A percentile compares a stretch with the other conserved stretches of the same genome.
Conservation (phyloP, 2,329 filamentous ascomycete genomes). For the Ophiosphaerella korrae region DNA sequence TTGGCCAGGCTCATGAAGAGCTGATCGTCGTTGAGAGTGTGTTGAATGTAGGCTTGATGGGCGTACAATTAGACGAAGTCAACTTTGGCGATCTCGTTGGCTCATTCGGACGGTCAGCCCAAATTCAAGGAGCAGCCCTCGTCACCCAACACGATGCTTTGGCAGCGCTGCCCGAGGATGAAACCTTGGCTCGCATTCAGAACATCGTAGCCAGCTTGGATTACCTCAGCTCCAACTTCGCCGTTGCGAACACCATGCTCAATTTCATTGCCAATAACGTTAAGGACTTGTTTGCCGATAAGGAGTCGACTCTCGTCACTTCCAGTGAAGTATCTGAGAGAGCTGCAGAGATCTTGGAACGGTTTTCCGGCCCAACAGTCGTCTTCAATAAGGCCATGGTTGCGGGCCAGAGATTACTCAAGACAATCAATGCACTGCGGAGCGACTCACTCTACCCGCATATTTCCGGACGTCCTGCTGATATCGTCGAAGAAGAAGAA, state of each 20-base stretch:
- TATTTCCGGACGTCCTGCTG: slow-evolving; percentile 25
- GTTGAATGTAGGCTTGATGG: slow-evolving; percentile 86
- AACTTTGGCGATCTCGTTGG: slow-evolving; percentile 81
- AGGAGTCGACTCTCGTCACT: slow-evolving; percentile 1
- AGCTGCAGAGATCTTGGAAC: slow-evolving; percentile 50
- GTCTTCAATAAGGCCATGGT: slow-evolving; percentile 20
- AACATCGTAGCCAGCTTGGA: slow-evolving; percentile 29
- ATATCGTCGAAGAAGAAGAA: slow-evolving; percentile 27
- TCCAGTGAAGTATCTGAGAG: slow-evolving; percentile 5
- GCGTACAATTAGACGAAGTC: slow-evolving; percentile 79
- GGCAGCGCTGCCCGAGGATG: slow-evolving; percentile 30
- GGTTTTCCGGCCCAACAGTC: slow-evolving; percentile 19
- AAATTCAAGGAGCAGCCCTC: slow-evolving; percentile 26
- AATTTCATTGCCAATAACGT: slow-evolving; percentile 9
- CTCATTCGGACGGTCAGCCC: slow-evolving; percentile 67
- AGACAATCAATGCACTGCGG: slow-evolving; percentile 26
- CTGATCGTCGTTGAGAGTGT: slow-evolving; percentile 89
- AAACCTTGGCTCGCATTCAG: slow-evolving; percentile 24
- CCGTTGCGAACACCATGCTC: slow-evolving; percentile 18
- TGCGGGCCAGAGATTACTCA: slow-evolving; percentile 26
- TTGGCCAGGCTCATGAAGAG: slow-evolving; percentile 81
- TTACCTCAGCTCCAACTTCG: slow-evolving; percentile 26
- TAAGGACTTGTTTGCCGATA: slow-evolving; percentile 5
- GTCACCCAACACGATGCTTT: slow-evolving; percentile 17
- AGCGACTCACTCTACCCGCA: slow-evolving; percentile 36